Percentiles rank a stretch among this genome's conserved stretches.
Evolutionary conservation across 805 yeast genomes (phyloP).

Genomic region (Wickerhamomyces mucosus): DNA sequence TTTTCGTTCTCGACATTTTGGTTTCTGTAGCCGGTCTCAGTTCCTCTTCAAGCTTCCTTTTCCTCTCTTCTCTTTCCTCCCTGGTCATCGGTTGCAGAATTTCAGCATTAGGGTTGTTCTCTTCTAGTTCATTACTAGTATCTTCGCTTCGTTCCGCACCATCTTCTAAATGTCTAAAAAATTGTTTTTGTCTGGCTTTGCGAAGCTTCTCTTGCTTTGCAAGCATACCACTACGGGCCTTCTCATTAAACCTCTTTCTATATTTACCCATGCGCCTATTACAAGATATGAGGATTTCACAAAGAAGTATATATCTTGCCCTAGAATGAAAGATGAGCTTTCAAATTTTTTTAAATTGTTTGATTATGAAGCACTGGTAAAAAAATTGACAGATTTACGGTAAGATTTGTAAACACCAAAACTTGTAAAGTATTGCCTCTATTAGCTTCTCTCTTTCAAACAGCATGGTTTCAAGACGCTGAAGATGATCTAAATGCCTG

Average conservation of each 20-base stretch:
- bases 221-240: conserved; percentile 78
- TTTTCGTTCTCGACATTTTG: conserved; percentile 62
- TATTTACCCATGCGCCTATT: conserved; percentile 60
- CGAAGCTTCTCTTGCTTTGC: conserved; percentile 67
- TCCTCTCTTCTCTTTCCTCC: conserved; percentile 54
- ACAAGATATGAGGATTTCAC: neutral
- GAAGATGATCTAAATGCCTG: too few relatives aligned
- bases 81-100: conserved; percentile 51
- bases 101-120: conserved; percentile 48
- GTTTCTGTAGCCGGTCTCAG: conserved; percentile 52
- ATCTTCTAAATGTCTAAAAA: conserved; percentile 39
- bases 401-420: too few relatives aligned
- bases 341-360: conserved; percentile 3
- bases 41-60: conserved; percentile 52
- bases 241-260: conserved; percentile 72
- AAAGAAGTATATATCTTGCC: too few relatives aligned
- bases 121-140: conserved; percentile 12
- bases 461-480: too few relatives aligned
- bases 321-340: too few relatives aligned
- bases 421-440: neutral
- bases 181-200: conserved; percentile 60
- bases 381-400: too few relatives aligned
- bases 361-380: too few relatives aligned
- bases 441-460: neutral
- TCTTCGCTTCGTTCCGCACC: conserved; percentile 21